Percentiles rank a stretch among this genome's conserved stretches.
Conservation (phyloP, 2,329 filamentous ascomycete genomes). For the Calonectria ilicicola region DNA sequence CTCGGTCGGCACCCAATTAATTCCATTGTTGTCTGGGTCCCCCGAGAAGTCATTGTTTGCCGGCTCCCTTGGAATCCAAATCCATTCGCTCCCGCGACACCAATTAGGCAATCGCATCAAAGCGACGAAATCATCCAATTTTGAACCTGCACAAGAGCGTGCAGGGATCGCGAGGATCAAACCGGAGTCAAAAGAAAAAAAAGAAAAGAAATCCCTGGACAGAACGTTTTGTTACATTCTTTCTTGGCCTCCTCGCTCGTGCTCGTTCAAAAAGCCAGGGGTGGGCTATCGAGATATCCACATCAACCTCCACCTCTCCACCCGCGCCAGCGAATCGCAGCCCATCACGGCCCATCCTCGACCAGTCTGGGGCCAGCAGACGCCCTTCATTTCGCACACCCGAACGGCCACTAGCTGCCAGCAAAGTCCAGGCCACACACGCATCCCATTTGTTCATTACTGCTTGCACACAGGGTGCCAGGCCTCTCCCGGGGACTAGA, state of each 20-base stretch:
- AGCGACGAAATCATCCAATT: slow-evolving; percentile 6
- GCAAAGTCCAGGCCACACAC: slow-evolving; percentile 10
- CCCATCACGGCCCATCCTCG: slow-evolving; percentile 9
- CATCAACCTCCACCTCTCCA: background rate
- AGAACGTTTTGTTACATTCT: background rate
- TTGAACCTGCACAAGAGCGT: background rate
- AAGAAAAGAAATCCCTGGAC: background rate
- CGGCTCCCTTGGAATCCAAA: background rate
- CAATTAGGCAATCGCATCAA: slow-evolving; percentile 8
- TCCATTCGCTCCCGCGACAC: slow-evolving; percentile 21
- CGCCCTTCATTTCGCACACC: slow-evolving; percentile 40
- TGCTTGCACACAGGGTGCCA: slow-evolving; percentile 7
- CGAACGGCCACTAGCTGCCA: slow-evolving; percentile 21
- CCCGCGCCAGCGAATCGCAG: slow-evolving; percentile 17
- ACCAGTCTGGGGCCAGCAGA: slow-evolving; percentile 23
- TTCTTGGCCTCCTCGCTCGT: background rate
- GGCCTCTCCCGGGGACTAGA: background rate
- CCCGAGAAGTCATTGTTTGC: background rate
- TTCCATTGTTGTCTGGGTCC: background rate
- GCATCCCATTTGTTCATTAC: no score
- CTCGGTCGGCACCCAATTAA: background rate
- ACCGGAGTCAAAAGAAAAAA: background rate
- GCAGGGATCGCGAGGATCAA: slow-evolving; percentile 8
- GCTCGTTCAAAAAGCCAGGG: slow-evolving; percentile 7
- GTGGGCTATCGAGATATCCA: slow-evolving; percentile 17